These are phyloP conservation scores for Crithidia acanthocephali DNA, from an alignment of 208 protist species.

Conservation along the genomic window DNA sequence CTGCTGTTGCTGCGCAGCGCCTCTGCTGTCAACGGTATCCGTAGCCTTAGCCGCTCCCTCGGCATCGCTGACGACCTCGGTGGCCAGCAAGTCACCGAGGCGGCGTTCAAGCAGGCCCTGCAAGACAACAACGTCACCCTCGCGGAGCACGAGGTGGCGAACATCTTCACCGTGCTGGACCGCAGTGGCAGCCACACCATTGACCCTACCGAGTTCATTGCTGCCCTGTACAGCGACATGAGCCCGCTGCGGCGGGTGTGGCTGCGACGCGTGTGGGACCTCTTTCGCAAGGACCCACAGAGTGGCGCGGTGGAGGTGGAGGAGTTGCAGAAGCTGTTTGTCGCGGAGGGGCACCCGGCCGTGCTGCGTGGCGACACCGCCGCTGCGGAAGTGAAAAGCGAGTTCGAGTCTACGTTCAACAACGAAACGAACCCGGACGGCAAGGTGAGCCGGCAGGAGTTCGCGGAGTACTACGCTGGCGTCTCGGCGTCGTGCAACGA, in stretches of 20 bases:
- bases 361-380: constrained; percentile 46
- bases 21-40: constrained; percentile 72
- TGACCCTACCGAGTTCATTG: constrained; percentile 78
- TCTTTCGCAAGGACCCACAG: constrained; percentile 45
- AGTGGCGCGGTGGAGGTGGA: constrained; percentile 45
- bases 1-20: constrained; percentile 47
- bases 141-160: constrained; percentile 54
- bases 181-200: constrained; percentile 52
- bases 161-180: constrained; percentile 65
- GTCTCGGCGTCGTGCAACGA: constrained; percentile 53
- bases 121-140: constrained; percentile 52
- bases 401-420: constrained; percentile 78
- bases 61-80: constrained; percentile 71
- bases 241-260: constrained; percentile 58
- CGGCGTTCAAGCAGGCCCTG: constrained; percentile 47
- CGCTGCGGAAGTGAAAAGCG: constrained; percentile 44
- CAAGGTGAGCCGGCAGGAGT: constrained; percentile 76
- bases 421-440: constrained; percentile 84
- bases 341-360: constrained; percentile 60
- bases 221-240: constrained; percentile 58
- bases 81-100: constrained; percentile 40
- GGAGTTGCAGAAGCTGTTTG: constrained; percentile 50
- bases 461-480: constrained; percentile 83
- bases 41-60: constrained; percentile 73
- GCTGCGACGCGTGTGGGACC: constrained; percentile 65